These are phyloP conservation scores for Paulownia fortunei DNA, from an alignment of 257 asterid genomes.

Conservation along the genomic window DNA sequence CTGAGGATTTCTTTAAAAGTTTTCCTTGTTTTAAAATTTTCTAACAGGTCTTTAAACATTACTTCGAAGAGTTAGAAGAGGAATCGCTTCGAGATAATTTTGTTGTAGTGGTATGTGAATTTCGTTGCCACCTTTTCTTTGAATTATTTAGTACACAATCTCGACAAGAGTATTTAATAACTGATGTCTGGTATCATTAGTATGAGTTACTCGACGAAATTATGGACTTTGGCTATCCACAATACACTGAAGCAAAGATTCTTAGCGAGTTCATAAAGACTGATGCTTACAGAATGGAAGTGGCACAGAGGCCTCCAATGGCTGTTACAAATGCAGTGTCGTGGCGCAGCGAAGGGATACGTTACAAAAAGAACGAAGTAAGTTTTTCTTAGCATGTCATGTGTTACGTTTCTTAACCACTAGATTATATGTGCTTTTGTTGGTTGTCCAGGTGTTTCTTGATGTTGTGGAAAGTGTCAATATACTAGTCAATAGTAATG, in stretches of 20 bases:
- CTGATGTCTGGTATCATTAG: slow-evolving; percentile 47
- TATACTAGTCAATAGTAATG: slow-evolving; percentile 97
- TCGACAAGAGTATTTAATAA: slow-evolving; percentile 5
- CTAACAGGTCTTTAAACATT: slow-evolving; percentile 94
- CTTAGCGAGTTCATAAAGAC: slow-evolving; percentile 99
- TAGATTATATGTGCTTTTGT: slow-evolving; percentile 28
- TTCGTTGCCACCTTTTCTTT: slow-evolving; percentile 24
- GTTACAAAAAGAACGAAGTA: slow-evolving; percentile 95
- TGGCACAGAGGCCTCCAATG: slow-evolving; percentile 99
- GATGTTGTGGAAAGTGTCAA: slow-evolving; percentile 99
- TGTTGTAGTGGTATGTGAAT: slow-evolving; percentile 92
- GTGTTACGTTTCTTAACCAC: slow-evolving; percentile 21
- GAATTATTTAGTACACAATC: slow-evolving; percentile 8
- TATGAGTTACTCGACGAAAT: slow-evolving; percentile 98
- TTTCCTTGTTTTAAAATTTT: slow-evolving; percentile 19
- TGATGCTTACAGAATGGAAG: slow-evolving; percentile 99
- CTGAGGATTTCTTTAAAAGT: slow-evolving; percentile 17
- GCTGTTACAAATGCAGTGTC: slow-evolving; percentile 99
- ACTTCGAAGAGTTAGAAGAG: slow-evolving; percentile 97
- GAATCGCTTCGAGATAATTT: slow-evolving; percentile 98
- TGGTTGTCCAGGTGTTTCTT: slow-evolving; percentile 84
- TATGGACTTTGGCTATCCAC: slow-evolving; percentile 99
- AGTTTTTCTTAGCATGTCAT: slow-evolving; percentile 30
- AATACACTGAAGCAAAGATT: slow-evolving; percentile 97
- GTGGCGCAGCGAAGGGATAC: slow-evolving; percentile 99